phyloP scores from a whole-genome alignment of 768 basidiomycete genomes.

The Boletus sp. region DNA sequence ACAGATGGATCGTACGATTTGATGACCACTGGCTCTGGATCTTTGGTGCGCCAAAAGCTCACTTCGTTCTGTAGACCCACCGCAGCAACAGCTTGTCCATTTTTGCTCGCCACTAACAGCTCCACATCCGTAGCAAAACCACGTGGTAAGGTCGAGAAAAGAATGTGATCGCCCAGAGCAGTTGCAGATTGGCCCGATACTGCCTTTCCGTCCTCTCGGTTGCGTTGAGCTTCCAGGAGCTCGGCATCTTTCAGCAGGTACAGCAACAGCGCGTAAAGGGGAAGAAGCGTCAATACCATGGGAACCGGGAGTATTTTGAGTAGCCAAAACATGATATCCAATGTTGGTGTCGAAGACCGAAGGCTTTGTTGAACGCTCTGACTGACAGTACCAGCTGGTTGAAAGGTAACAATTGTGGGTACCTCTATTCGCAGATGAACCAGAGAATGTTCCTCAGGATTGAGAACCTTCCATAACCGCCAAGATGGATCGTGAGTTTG shows the following conservation, averaged over 20 bases:
- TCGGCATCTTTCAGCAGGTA: slow-evolving; percentile 92
- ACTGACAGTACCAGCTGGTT: slow-evolving; percentile 36
- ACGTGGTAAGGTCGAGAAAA: slow-evolving; percentile 76
- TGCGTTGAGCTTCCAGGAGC: slow-evolving; percentile 80
- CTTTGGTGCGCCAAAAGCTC: slow-evolving; percentile 59
- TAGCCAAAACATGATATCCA: slow-evolving; percentile 67
- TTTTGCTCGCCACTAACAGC: slow-evolving; percentile 66
- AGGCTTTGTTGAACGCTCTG: slow-evolving; percentile 33
- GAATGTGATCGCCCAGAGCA: slow-evolving; percentile 43
- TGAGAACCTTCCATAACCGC: slow-evolving; percentile 75
- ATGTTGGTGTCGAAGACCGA: slow-evolving; percentile 46
- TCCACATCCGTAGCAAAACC: slow-evolving; percentile 82
- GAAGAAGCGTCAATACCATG: slow-evolving; percentile 71
- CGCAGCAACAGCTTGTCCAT: slow-evolving; percentile 64
- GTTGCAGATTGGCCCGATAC: slow-evolving; percentile 24
- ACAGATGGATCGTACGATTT: slow-evolving; percentile 45
- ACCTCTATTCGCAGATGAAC: slow-evolving; percentile 79
- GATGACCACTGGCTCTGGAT: slow-evolving; percentile 42
- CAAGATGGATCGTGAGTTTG: slow-evolving; percentile 50
- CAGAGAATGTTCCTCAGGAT: slow-evolving; percentile 60
- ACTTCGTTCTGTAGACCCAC: slow-evolving; percentile 81
- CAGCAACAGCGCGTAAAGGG: slow-evolving; percentile 73
- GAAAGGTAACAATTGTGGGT: slow-evolving; percentile 74
- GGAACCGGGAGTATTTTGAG: slow-evolving; percentile 83
- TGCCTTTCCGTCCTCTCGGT: slow-evolving; percentile 49